phyloP scores from a whole-genome alignment of 768 basidiomycete genomes.

The Tylopilus rubrobrunneus region DNA sequence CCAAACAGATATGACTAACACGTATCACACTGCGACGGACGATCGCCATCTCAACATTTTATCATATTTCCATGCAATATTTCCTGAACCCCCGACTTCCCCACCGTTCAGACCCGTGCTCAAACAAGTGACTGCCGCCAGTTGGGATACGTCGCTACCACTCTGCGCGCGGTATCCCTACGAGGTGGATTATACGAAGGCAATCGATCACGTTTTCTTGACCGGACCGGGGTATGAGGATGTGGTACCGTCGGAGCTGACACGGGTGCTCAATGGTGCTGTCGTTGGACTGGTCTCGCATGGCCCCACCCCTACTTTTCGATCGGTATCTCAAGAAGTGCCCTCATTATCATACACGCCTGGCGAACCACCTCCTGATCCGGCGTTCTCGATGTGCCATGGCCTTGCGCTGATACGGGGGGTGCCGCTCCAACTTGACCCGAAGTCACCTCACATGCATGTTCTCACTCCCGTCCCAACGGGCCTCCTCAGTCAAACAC shows the following conservation, averaged over 20 bases:
- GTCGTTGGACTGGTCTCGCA: slow-evolving; percentile 67
- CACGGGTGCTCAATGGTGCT: slow-evolving; percentile 71
- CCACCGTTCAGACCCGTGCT: slow-evolving; percentile 15
- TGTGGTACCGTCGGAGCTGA: slow-evolving; percentile 65
- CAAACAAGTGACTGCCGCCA: slow-evolving; percentile 35
- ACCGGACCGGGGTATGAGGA: slow-evolving; percentile 77
- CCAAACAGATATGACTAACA: slow-evolving; percentile 30
- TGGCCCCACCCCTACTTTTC: background rate
- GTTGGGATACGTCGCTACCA: slow-evolving; percentile 69
- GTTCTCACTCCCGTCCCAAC: slow-evolving; percentile 76
- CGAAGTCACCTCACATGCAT: slow-evolving; percentile 47
- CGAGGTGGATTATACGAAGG: slow-evolving; percentile 55
- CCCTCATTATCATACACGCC: slow-evolving; percentile 55
- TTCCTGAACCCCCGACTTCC: slow-evolving; percentile 31
- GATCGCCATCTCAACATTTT: slow-evolving; percentile 65
- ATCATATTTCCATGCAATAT: slow-evolving; percentile 68
- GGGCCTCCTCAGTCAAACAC: slow-evolving; percentile 34
- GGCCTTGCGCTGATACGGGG: slow-evolving; percentile 78
- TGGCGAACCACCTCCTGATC: slow-evolving; percentile 49
- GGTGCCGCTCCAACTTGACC: slow-evolving; percentile 24
- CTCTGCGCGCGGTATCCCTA: slow-evolving; percentile 70
- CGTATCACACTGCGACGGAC: slow-evolving; percentile 50
- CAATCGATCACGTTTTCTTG: slow-evolving; percentile 63
- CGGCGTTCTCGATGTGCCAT: slow-evolving; percentile 57
- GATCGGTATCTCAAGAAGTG: background rate